Evolutionary conservation across 2,329 filamentous ascomycete genomes (phyloP), one percentile per base, ranked within the genome.

Genomic region (Colletotrichum chlorophyti): DNA sequence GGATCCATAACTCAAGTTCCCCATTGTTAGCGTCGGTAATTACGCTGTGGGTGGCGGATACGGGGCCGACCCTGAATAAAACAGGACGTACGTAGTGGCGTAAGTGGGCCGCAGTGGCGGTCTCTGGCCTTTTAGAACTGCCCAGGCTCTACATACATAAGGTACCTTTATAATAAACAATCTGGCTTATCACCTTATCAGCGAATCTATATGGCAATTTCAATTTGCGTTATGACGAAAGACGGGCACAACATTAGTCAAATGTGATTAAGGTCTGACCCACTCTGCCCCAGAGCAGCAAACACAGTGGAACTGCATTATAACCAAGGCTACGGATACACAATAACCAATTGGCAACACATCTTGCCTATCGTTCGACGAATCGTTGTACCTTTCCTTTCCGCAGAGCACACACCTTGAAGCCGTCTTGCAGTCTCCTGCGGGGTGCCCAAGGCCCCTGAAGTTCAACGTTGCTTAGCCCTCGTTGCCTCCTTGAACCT

Each of bases 161-260:
- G n/a, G n/a, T n/a, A n/a, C n/a, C n/a, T n/a, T n/a, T n/a, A 53
- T 23, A 34, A 49, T 32, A 41, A 35, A 43, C 51, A 43, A 43
- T 54, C 51, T 49, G 41, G 51, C 48, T 51, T 42, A 51, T 27
- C 48, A 51, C 42, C 48, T 51, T 42, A 51, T 27, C 48, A 51
- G 19, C 29, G 11, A 12, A 38, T 15, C 17, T 27, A 2, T 9
- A 17, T 23, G 26, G 40, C 24, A 29, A 26, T 19, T 43, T 19
- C 15, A 21, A 5, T 27, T 48, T 23, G 32, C 11, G 37, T 27
- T 27, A 23, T 29, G 45, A 48, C 23, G 10, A 19, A 27, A 29
- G 12, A 29, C 15, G n/a, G 35, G 23, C 27, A 40, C 31, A 38
- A 31, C 46, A 49, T 38, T 32, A 34, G 45, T 35, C 21, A 26